phyloP scores from a whole-genome alignment of 192 early-diverging fungal genomes.

The Allomyces macrogynus region DNA sequence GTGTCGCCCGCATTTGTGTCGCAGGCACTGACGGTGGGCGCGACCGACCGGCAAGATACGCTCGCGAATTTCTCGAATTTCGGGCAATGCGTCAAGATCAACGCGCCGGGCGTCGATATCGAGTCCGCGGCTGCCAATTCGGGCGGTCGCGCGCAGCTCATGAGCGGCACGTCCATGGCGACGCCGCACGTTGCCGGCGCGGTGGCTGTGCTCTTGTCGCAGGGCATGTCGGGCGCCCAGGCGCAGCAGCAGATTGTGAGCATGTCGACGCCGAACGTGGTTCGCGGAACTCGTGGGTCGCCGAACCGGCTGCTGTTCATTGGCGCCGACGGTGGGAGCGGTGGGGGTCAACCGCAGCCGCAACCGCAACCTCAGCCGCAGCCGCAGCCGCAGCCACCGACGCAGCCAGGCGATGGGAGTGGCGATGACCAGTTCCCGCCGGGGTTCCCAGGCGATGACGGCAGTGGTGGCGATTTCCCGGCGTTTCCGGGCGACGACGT shows the following conservation, averaged over 20 bases:
- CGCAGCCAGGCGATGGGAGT: too few species aligned
- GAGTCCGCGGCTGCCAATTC: slow-evolving; percentile 10
- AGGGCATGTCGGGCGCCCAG: not conserved
- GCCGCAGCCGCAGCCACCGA: too few species aligned
- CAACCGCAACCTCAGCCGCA: not conserved
- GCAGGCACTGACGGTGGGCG: slow-evolving; percentile 3
- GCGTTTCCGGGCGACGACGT: too few species aligned
- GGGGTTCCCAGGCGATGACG: too few species aligned
- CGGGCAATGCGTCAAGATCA: slow-evolving; percentile 1
- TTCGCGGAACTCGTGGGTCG: slow-evolving; percentile 5
- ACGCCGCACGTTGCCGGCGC: slow-evolving; percentile 4
- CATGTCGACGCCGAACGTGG: not conserved
- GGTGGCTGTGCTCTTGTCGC: slow-evolving; percentile 1
- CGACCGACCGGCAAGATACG: slow-evolving; percentile 1
- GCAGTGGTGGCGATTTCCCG: too few species aligned
- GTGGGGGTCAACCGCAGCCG: not conserved
- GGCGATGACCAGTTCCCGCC: too few species aligned
- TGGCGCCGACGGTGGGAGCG: slow-evolving; percentile 2
- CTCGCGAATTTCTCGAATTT: slow-evolving; percentile 2
- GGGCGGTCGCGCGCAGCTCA: slow-evolving; percentile 15
- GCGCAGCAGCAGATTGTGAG: not conserved
- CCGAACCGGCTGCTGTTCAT: slow-evolving; percentile 8
- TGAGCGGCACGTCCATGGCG: slow-evolving; percentile 2
- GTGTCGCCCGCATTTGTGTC: not conserved
- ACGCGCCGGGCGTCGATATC: slow-evolving; percentile 1